Evolutionary conservation across 176 grass and related monocot genomes (phyloP).

Genomic region (barley (Hordeum vulgare)): MorexV3_pseudomolecules_assembly NC_058523.1:57033571-57034070

Average conservation of each 20-base stretch:
- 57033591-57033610: constrained; percentile 88
- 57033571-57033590: constrained; percentile 79
- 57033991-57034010: not conserved
- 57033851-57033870: constrained; percentile 77
- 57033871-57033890: constrained; percentile 62
- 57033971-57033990: constrained; percentile 51
- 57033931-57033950: constrained; percentile 53
- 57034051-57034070: not conserved
- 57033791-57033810: not conserved
- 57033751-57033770: not conserved
- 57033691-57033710: not conserved
- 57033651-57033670: constrained; percentile 76
- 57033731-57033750: not conserved
- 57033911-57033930: constrained; percentile 84
- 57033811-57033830: constrained; percentile 38
- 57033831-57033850: constrained; percentile 85
- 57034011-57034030: not conserved
- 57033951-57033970: constrained; percentile 82
- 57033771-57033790: not conserved
- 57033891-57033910: constrained; percentile 71
- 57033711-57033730: not conserved
- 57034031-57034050: not conserved
- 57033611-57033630: constrained; percentile 87
- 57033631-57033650: constrained; percentile 71
- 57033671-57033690: constrained; percentile 58